Conservation (phyloP, 306 rosid genomes). For the Prunus fruticosa region DNA sequence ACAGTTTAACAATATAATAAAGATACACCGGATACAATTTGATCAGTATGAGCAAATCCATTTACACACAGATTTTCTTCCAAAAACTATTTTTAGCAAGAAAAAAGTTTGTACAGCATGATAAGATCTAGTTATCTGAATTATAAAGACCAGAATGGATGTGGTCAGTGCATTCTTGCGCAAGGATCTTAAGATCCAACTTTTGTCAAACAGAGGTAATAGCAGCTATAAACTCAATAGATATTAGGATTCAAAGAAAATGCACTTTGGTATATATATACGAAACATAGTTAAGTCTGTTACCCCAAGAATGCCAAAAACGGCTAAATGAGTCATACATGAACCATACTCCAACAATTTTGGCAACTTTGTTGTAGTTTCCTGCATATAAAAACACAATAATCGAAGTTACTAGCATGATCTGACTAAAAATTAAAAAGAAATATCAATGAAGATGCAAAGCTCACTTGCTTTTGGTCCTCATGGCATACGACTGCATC, state of each 20-base stretch:
- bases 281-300: background rate
- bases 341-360: constrained; percentile 39
- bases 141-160: background rate
- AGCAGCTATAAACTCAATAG: background rate
- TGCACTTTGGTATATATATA: background rate
- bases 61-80: background rate
- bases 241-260: background rate
- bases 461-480: constrained; percentile 47
- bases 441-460: background rate
- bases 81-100: background rate
- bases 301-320: constrained; percentile 65
- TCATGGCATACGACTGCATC: constrained; percentile 30
- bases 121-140: background rate
- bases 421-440: background rate
- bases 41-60: background rate
- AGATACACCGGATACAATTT: background rate
- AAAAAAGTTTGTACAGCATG: background rate
- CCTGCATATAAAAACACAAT: constrained; percentile 21
- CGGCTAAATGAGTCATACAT: constrained; percentile 50
- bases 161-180: background rate
- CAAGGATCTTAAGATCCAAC: background rate
- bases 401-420: background rate
- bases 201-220: background rate
- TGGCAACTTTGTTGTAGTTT: constrained; percentile 18
- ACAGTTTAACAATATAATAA: background rate